Evolutionary conservation across 768 basidiomycete genomes (phyloP).

Genomic region (Lentinula lateritia): DNA sequence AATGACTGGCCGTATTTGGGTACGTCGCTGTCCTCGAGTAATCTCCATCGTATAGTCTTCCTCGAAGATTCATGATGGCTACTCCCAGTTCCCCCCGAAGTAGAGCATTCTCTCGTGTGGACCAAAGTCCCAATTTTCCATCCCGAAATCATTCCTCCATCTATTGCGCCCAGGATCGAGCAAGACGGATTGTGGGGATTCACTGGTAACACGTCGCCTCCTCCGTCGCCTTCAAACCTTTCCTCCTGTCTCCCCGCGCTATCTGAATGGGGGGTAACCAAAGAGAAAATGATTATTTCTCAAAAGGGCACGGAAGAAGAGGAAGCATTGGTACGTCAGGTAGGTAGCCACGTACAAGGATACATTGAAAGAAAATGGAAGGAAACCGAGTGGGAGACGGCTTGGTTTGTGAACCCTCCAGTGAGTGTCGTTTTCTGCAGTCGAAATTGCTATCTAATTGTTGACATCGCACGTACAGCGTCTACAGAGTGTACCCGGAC

Average conservation of each 20-base stretch:
- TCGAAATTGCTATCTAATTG: not conserved
- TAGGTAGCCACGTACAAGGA: slow-evolving; percentile 51
- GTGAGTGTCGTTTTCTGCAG: slow-evolving; percentile 34
- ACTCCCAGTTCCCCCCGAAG: slow-evolving; percentile 52
- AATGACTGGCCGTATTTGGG: slow-evolving; percentile 92
- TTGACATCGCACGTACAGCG: slow-evolving; percentile 38
- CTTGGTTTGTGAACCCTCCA: slow-evolving; percentile 88
- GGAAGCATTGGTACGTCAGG: slow-evolving; percentile 40
- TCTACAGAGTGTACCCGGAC: slow-evolving; percentile 73
- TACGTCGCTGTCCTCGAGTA: slow-evolving; percentile 20
- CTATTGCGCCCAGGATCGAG: slow-evolving; percentile 51
- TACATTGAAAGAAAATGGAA: slow-evolving; percentile 67
- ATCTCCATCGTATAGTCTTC: not conserved
- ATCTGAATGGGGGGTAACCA: slow-evolving; percentile 65
- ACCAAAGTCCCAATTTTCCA: slow-evolving; percentile 69
- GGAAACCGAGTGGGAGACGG: slow-evolving; percentile 79
- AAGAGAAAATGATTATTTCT: slow-evolving; percentile 54
- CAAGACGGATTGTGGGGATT: slow-evolving; percentile 84
- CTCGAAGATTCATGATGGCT: too few species aligned
- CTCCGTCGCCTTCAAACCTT: slow-evolving; percentile 56
- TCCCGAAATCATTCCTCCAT: slow-evolving; percentile 42
- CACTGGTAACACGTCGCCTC: slow-evolving; percentile 52
- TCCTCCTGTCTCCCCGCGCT: slow-evolving; percentile 55
- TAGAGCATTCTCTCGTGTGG: slow-evolving; percentile 79
- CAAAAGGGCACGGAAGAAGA: slow-evolving; percentile 47